phyloP scores from a whole-genome alignment of 495 filamentous ascomycete genomes.

The Daldinia decipiens region DNA sequence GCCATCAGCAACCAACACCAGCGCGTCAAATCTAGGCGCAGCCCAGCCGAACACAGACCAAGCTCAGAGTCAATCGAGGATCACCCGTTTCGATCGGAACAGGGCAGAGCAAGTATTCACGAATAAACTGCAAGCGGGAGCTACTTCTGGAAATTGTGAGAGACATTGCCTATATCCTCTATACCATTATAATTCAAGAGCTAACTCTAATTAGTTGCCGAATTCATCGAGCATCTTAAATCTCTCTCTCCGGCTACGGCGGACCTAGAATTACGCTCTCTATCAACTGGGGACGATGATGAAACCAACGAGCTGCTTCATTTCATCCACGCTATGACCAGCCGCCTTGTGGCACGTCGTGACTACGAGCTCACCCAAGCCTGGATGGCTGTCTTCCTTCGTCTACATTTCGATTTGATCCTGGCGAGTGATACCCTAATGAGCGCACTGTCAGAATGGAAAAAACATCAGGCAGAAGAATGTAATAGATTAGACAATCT shows the following conservation, averaged over 20 bases:
- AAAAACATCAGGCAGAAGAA: conserved; percentile 72
- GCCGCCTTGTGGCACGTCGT: conserved; percentile 67
- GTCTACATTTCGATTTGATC: conserved; percentile 70
- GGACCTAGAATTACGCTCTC: conserved; percentile 87
- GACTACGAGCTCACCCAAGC: conserved; percentile 95
- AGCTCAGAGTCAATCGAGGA: conserved; percentile 48
- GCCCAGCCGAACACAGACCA: conserved; percentile 29
- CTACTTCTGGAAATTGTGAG: conserved; percentile 63
- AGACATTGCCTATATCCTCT: conserved; percentile 19
- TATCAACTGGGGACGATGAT: conserved; percentile 61
- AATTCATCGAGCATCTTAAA: conserved; percentile 81
- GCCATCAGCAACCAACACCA: conserved; percentile 67
- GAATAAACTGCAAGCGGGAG: conserved; percentile 63
- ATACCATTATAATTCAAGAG: conserved; percentile 4
- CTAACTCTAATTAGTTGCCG: conserved; percentile 51
- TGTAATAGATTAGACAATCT: conserved; percentile 74
- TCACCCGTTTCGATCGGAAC: conserved; percentile 53
- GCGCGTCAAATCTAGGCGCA: conserved; percentile 41
- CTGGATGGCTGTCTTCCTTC: conserved; percentile 94
- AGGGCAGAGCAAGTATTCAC: conserved; percentile 67
- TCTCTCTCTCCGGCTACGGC: conserved; percentile 80
- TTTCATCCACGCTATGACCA: conserved; percentile 81
- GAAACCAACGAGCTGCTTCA: conserved; percentile 61
- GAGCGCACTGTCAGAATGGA: conserved; percentile 70
- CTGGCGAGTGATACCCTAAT: conserved; percentile 55